Base-by-base conservation (phyloP, 2,329 filamentous ascomycete species). In the Ophiostoma triangulosporum region DNA sequence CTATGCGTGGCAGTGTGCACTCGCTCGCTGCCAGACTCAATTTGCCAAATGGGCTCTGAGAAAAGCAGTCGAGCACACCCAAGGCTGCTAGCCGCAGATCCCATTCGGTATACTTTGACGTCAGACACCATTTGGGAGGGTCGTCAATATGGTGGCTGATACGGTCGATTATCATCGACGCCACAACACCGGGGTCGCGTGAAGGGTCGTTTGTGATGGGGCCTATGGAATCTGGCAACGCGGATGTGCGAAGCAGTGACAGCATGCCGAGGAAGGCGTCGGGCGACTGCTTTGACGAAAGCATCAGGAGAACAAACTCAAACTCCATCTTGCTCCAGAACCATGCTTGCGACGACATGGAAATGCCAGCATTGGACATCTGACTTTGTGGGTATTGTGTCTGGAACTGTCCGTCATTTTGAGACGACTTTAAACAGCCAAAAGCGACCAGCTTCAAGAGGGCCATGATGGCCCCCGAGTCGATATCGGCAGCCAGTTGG, bases 261-360 rank as follows among this genome's bases (percentile, higher is more conserved):
- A 90, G 69, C 70, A 83, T 83, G 27, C 75, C 71, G 1, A 78
- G 68, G 52, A 86, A 82, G 50, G 88, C 81, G 1, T 71, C 65
- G 0, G 80, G 68, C 1, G 77, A 76, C 56, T 89, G 84, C 53
- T 81, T 81, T 29, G 78, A 77, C 56, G 78, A 81, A 1, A 91
- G 72, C 60, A 87, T 76, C 53, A 86, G 70, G 12, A 86, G 67
- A 9, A 84, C 75, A 58, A 85, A 81, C 45, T 85, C 78, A 24
- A 80, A 75, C 3, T 82, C 76, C 56, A 89, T 78, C 35, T 73
- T 67, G 56, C 72, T 75, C 87, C 87, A 93, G 61, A 89, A 86
- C 33, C 71, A 66, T 0, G 63, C 61, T 17, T 68, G 66, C 9
- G 67, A 65, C 12, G 64, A 59, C 3, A 53, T 54, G 22, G 56